Percentiles rank a stretch among this genome's conserved stretches.
phyloP scores from a whole-genome alignment of 345 rosid genomes.

The Turnera subulata region DNA sequence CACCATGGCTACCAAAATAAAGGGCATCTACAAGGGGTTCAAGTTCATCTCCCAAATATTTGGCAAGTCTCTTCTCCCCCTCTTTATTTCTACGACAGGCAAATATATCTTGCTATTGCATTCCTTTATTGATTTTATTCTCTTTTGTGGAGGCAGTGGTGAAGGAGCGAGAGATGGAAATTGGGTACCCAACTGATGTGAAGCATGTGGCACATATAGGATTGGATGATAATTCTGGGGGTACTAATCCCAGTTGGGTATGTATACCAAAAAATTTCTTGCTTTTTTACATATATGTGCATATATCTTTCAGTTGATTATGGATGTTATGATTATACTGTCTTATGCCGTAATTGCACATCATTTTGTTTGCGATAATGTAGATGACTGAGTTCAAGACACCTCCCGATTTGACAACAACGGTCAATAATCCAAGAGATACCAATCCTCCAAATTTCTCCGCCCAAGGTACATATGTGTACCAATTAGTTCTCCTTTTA shows the following conservation, averaged over 20 bases:
- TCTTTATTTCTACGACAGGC: too few species aligned
- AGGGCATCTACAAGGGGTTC: conserved; percentile 84
- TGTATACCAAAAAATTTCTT: conserved; percentile 12
- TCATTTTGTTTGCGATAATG: conserved; percentile 24
- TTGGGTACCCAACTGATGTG: conserved; percentile 93
- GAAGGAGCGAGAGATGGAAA: conserved; percentile 78
- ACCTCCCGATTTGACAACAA: conserved; percentile 59
- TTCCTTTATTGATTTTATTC: not conserved
- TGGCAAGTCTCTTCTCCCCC: conserved; percentile 35
- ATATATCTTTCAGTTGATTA: not conserved
- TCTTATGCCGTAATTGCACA: too few species aligned
- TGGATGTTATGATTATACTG: not conserved
- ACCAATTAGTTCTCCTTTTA: too few species aligned
- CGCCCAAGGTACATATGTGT: conserved; percentile 54
- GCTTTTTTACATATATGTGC: not conserved
- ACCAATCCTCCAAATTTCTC: conserved; percentile 46
- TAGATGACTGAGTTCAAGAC: conserved; percentile 85
- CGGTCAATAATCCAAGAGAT: conserved; percentile 46
- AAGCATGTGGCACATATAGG: conserved; percentile 94
- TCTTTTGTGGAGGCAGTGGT: conserved; percentile 46
- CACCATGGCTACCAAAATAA: conserved; percentile 72
- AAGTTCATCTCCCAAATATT: conserved; percentile 80
- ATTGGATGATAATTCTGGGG: conserved; percentile 70
- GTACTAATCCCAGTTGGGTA: conserved; percentile 91
- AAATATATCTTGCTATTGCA: too few species aligned